These are phyloP conservation scores for Astragalus membranaceus DNA, from an alignment of 306 rosid genomes.

Conservation along the genomic window DNA sequence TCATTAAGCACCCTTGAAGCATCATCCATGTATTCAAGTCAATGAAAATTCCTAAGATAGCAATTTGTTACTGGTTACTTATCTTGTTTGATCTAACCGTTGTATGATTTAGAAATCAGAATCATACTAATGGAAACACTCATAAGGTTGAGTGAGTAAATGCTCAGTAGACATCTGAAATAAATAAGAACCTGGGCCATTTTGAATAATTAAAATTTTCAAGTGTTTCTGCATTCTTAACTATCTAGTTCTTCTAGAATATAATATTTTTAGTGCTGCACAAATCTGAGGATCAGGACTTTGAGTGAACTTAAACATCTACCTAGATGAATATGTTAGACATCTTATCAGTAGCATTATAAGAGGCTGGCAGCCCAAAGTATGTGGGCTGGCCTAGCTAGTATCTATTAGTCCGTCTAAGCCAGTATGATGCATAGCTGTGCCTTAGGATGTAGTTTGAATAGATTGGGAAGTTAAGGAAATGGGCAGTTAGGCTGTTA, in stretches of 20 bases:
- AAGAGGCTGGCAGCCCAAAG: no score
- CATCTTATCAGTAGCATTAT: no score
- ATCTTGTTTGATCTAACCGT: background rate
- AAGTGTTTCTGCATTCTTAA: background rate
- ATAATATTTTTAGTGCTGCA: background rate
- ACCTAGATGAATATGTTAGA: background rate
- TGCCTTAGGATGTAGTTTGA: no score
- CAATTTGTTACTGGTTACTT: background rate
- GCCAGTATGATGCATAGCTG: no score
- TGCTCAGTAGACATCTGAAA: background rate
- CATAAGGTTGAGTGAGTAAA: background rate
- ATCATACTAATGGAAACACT: background rate
- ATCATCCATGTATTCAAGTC: background rate
- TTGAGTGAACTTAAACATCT: background rate
- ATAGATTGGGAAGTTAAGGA: no score
- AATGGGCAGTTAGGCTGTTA: no score
- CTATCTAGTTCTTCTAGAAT: background rate
- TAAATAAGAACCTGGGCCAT: background rate
- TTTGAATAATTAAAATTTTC: background rate
- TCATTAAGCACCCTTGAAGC: background rate
- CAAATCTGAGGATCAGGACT: background rate
- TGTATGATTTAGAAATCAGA: background rate
- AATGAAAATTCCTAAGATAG: background rate
- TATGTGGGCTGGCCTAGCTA: no score
- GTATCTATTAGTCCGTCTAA: no score